Evolutionary conservation across 257 asterid species (phyloP).

Genomic region (Lycium barbarum): DNA sequence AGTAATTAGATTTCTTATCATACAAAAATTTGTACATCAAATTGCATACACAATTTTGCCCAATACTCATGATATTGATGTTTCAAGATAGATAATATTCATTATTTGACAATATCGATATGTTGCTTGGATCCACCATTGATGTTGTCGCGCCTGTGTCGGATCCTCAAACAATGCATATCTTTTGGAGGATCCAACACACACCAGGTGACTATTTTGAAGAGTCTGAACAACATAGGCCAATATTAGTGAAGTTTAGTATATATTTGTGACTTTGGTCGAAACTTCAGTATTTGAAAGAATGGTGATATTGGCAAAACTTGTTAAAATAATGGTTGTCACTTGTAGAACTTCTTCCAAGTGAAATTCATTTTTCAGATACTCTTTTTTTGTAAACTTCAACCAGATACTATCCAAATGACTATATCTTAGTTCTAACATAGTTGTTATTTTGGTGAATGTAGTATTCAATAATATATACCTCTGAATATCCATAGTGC

Average conservation of each 20-base stretch:
- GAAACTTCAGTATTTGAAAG: neutral
- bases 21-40: neutral
- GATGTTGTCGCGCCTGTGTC: neutral
- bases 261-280: neutral
- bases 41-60: neutral
- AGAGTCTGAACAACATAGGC: neutral
- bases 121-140: neutral
- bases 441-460: neutral
- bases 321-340: too few species aligned
- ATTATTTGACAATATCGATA: neutral
- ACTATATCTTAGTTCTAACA: neutral
- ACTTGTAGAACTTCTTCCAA: neutral
- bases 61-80: neutral
- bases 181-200: neutral
- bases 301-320: neutral
- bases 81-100: neutral
- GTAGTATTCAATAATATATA: neutral
- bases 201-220: neutral
- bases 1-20: slow-evolving; percentile 18
- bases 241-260: neutral
- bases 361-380: neutral
- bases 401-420: neutral
- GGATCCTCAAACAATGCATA: neutral
- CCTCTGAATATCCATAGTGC: slow-evolving; percentile 22
- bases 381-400: neutral